These are phyloP conservation scores for Trypethelium eluteriae DNA, from an alignment of 495 filamentous ascomycete genomes.

Conservation along the genomic window DNA sequence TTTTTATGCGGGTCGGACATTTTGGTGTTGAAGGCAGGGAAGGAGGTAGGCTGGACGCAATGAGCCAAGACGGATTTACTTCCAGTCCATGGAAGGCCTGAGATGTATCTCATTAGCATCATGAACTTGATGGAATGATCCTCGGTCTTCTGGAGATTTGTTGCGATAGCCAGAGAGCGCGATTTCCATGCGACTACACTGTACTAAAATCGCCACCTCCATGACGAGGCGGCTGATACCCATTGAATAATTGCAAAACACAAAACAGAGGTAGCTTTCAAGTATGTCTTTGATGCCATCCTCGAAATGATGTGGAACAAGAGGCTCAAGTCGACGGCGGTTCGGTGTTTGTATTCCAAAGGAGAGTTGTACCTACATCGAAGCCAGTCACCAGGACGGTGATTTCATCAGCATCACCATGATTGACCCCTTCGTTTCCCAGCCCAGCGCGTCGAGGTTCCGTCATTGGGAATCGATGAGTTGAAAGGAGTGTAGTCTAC, in stretches of 20 bases:
- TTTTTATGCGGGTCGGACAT: conserved; percentile 41
- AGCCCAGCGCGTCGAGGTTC: neutral
- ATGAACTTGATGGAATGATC: neutral
- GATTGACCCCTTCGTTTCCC: neutral
- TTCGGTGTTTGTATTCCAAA: neutral
- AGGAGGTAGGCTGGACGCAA: conserved; percentile 30
- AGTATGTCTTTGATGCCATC: too few species aligned
- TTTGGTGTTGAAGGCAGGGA: conserved; percentile 14
- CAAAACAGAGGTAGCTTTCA: too few species aligned
- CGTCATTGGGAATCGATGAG: neutral
- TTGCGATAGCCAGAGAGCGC: conserved; percentile 6
- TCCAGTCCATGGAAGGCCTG: conserved; percentile 28
- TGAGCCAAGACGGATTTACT: conserved; percentile 30
- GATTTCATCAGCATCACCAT: conserved; percentile 18
- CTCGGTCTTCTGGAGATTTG: neutral
- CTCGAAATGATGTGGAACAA: neutral
- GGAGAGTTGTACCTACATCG: conserved; percentile 22
- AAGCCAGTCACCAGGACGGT: conserved; percentile 33
- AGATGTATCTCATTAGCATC: neutral
- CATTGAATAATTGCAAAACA: too few species aligned
- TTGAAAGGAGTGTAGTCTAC: neutral
- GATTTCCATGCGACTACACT: neutral
- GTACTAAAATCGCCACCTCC: neutral
- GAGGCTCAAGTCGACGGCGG: neutral
- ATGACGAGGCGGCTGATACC: neutral